Evolutionary conservation across 2,329 filamentous ascomycete species (phyloP).

Genomic region (Diaporthe sp.): DNA sequence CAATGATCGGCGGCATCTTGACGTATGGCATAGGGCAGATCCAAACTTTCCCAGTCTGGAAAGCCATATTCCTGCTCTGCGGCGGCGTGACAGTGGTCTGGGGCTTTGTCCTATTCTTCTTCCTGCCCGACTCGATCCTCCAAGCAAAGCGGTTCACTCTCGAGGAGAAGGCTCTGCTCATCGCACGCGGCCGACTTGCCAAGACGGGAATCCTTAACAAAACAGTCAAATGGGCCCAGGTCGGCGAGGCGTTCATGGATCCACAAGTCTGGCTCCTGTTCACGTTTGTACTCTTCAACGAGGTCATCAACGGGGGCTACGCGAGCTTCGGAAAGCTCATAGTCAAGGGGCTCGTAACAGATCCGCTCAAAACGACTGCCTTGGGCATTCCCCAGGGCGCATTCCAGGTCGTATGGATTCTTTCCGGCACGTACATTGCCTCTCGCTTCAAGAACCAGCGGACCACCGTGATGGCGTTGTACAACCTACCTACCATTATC

Average conservation of each 20-base stretch:
- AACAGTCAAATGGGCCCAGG: conserved; percentile 58
- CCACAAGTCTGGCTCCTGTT: conserved; percentile 57
- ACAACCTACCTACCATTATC: conserved; percentile 61
- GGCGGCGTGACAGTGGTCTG: conserved; percentile 55
- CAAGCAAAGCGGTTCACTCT: conserved; percentile 52
- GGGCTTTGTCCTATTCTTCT: conserved; percentile 50
- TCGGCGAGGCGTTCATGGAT: conserved; percentile 57
- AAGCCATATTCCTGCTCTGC: conserved; percentile 56
- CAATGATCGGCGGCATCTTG: conserved; percentile 49
- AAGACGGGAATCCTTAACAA: conserved; percentile 58
- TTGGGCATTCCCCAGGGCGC: conserved; percentile 65
- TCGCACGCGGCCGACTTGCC: conserved; percentile 49
- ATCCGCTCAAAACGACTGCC: conserved; percentile 58
- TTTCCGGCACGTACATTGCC: conserved; percentile 62
- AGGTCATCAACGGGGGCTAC: conserved; percentile 62
- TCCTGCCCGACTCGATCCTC: conserved; percentile 56
- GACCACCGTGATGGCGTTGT: conserved; percentile 62
- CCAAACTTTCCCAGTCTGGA: conserved; percentile 53
- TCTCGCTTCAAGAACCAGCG: conserved; percentile 60
- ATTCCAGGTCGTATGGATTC: conserved; percentile 64
- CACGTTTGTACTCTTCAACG: conserved; percentile 60
- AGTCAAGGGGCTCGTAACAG: conserved; percentile 58
- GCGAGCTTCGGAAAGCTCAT: conserved; percentile 67
- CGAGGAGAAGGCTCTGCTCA: conserved; percentile 55
- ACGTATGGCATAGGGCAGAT: conserved; percentile 53